Evolutionary conservation across 805 yeast genomes (phyloP).

Genomic region (Ogataea paraovalis): DNA sequence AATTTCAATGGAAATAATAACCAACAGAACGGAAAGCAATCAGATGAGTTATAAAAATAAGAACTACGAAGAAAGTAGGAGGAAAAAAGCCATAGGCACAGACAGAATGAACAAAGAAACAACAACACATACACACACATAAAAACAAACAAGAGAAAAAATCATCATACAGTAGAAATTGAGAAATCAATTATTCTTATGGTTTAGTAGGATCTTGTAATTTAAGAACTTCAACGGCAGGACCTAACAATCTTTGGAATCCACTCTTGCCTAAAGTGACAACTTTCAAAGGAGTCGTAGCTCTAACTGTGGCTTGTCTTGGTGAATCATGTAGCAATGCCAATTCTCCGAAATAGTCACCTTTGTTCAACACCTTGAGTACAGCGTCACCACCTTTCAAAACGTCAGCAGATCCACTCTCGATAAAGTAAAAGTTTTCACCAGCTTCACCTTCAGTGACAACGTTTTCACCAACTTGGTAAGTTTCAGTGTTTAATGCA

Average conservation of each 20-base stretch:
- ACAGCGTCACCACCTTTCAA: slow-evolving; percentile 57
- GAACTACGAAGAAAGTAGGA: neutral
- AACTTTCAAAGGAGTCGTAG: slow-evolving; percentile 69
- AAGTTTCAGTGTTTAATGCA: slow-evolving; percentile 78
- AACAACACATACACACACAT: neutral
- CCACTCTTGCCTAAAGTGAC: slow-evolving; percentile 93
- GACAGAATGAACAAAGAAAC: neutral
- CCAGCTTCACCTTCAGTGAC: slow-evolving; percentile 86
- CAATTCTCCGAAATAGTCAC: slow-evolving; percentile 95
- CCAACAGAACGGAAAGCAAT: neutral
- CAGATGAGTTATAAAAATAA: neutral
- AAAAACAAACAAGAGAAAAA: neutral
- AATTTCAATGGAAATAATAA: neutral
- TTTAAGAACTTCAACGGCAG: slow-evolving; percentile 85
- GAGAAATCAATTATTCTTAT: slow-evolving; percentile 1
- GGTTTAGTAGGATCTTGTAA: slow-evolving; percentile 74
- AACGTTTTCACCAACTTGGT: slow-evolving; percentile 66
- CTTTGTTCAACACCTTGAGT: slow-evolving; percentile 59
- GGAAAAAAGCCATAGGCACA: neutral
- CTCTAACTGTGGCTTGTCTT: slow-evolving; percentile 89
- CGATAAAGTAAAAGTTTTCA: slow-evolving; percentile 68
- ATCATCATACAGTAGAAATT: too few species aligned
- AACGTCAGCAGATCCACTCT: slow-evolving; percentile 81
- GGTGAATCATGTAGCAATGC: slow-evolving; percentile 90
- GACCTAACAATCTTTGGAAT: slow-evolving; percentile 90